Base-by-base conservation (phyloP, 495 filamentous ascomycete genomes). In the Rhypophila decipiens region DNA sequence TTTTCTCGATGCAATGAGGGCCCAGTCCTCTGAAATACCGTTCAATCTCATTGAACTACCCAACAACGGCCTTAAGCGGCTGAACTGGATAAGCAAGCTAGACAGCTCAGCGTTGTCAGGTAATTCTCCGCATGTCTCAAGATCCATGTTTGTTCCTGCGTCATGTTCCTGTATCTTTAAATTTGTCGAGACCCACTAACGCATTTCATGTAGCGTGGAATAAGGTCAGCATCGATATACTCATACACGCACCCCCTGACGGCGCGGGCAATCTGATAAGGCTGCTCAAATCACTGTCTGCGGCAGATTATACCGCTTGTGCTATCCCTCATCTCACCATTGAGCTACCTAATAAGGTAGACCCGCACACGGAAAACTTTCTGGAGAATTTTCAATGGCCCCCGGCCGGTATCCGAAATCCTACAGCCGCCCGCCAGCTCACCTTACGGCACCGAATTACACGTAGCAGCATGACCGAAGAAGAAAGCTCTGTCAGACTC, bases 191-290 rank as follows among this genome's bases (percentile, higher is more conserved):
- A n/a, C n/a, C n/a, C n/a, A n/a, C n/a, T n/a, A n/a, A n/a, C n/a
- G n/a, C n/a, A n/a, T n/a, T n/a, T n/a, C n/a, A n/a, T n/a, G 40
- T 50, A 87, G 86, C 74, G 22, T 95, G 88, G 88, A 82, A 87
- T 54, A 77, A 78, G 36, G 66, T 84, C 5, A 76, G 70, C 31
- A 71, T 95, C 39, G 86, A 94, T 44, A 84, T 95, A 19, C 61
- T 90, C 8, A 78, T 95, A 24, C 83, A 88, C 40, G 85, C 84
- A n/a, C 71, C 81, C 11, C 61, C 76, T 7, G 71, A 79, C 2
- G 77, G 80, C 21, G 80, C 86, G 8, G 86, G 87, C 2, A 85
- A 83, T 39, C 51, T 95, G 15, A 78, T 86, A 20, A 75, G 86
- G 39, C 71, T 94, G 18, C 70, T 95, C 1, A 75, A 76, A 44